Conservation (phyloP, 306 rosid species). For the Geum urbanum region DNA sequence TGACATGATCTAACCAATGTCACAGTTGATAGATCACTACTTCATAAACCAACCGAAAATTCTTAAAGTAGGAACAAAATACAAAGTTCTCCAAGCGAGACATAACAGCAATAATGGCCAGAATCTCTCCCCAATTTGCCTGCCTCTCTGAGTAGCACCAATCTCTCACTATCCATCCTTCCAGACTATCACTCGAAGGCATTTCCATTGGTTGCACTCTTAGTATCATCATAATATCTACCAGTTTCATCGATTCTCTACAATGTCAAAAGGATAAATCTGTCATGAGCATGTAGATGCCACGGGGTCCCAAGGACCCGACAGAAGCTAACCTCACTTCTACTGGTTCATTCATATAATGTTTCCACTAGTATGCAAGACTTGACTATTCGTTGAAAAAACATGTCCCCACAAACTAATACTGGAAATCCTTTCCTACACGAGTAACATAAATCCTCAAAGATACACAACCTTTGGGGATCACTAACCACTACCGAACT, state of each 20-base stretch:
- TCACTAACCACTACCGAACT: background rate
- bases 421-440: background rate
- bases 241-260: background rate
- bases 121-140: background rate
- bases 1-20: no score
- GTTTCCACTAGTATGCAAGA: background rate
- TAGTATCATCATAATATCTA: background rate
- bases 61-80: no score
- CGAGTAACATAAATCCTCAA: background rate
- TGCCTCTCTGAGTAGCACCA: constrained; percentile 1
- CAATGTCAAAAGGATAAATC: background rate
- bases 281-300: background rate
- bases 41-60: no score
- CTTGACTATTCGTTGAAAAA: background rate
- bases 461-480: background rate
- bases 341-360: background rate
- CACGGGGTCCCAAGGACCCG: background rate
- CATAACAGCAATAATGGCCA: background rate
- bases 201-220: background rate
- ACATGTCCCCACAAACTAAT: background rate
- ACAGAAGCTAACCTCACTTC: background rate
- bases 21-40: no score
- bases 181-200: background rate
- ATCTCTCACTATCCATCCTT: background rate
- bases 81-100: no score